Base-by-base conservation (phyloP, 129 eudicot genomes). In the Solidago caesia region DNA sequence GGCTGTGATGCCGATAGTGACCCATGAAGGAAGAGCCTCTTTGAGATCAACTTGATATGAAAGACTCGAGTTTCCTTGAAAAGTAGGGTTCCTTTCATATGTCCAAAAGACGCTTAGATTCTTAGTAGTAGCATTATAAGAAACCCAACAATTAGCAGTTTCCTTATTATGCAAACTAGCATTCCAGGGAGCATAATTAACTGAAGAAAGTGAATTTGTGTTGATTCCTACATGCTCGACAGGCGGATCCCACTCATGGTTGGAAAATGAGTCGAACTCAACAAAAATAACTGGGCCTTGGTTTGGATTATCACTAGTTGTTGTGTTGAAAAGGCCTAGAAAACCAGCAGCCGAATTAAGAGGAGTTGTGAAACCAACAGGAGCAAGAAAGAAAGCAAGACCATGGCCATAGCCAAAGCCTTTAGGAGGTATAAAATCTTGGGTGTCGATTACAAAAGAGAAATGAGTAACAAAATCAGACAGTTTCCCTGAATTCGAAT, bases 301-400 rank as follows among this genome's bases (percentile, higher is more conserved):
- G 1, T 83, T 70, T 7, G 83, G 76, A 73, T 70, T 44, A 13
- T 70, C 76, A 27, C 70, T 75, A 2, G 77, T 83, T 46, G 82
- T 70, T 2, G 81, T 58, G 49, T 77, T 79, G 14, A 82, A 85
- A 9, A 85, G 84, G 45, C 89, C 92, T 46, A 87, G 68, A 77
- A 73, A 84, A 10, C 92, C 92, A 11, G 85, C 87, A 9, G 61
- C 84, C 14, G 92, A 84, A 67, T 84, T 84, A 10, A 77, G 77
- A 21, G 89, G 92, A 39, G 64, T 74, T 41, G 68, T 80, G 70
- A 71, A 82, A 13, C 73, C 84, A 49, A 69, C 77, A 3, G 86
- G 87, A 46, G 89, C 85, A 39, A 88, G 77, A 70, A 85, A 88
- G 79, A 88, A 85, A 6, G 83, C 81, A 46, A 88, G 67, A 9